Evolutionary conservation across 169 alveolate species (phyloP), one percentile per base, ranked within the genome.

Genomic region (Plasmodium gonderi): DNA sequence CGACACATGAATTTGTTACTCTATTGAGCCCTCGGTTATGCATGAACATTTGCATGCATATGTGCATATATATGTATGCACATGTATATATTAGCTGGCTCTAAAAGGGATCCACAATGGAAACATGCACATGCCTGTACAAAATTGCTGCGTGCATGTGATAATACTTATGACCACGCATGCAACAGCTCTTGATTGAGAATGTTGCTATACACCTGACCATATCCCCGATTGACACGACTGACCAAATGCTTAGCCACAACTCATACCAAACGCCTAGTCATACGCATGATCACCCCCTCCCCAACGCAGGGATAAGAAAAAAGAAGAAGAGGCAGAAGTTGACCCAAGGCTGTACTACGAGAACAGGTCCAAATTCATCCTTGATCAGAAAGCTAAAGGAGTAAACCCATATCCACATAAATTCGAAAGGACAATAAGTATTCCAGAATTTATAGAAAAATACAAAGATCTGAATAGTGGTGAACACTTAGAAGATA

Each of bases 401-500:
- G 95, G 95, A 31, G 68, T 89, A 0, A 96, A 87, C 51, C 79
- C 96, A 0, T 95, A 95, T 75, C 97, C 97, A 2, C 97, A 95
- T 78, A 95, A 95, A 68, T 95, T 95, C 80, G 87, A 94, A 83
- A 96, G 98, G 42, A 95, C 98, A 20, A 96, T 97, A 85, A 96
- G 96, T 23, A 90, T 98, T 12, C 97, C 97, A 44, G 97, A 98
- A 42, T 97, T 96, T 91, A 96, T 98, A 51, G 91, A 87, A 44
- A 97, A 96, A 85, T 98, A 96, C 96, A 96, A 96, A 31, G 93
- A 95, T 38, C 83, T 96, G 31, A 96, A 95, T 64, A 95, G 97
- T 91, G 99, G 99, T 23, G 96, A 96, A 81, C 96, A 97, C 92
- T 97, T 96, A 54, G 98, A 97, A 72, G 79, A 68, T 17, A 97